phyloP scores from a whole-genome alignment of 495 filamentous ascomycete species.

The Durotheca rogersii region DNA sequence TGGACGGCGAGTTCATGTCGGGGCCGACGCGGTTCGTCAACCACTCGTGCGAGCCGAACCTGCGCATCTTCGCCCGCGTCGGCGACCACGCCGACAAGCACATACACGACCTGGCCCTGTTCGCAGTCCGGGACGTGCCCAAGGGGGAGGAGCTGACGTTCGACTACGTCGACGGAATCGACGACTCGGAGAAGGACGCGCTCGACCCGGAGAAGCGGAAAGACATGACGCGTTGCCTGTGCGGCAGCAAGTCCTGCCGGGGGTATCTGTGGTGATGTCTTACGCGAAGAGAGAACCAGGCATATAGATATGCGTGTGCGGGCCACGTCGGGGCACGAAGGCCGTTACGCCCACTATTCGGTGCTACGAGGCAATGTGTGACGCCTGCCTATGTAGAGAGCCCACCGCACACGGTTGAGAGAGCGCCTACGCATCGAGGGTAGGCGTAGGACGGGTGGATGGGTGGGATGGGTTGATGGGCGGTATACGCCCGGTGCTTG shows the following conservation, averaged over 20 bases:
- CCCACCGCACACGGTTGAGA: too few species aligned
- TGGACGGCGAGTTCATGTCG: slow-evolving; percentile 57
- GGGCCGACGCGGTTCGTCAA: slow-evolving; percentile 71
- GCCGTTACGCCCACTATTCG: too few species aligned
- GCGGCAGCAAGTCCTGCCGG: slow-evolving; percentile 65
- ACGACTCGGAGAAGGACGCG: slow-evolving; percentile 50
- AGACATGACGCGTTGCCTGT: slow-evolving; percentile 63
- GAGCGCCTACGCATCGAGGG: too few species aligned
- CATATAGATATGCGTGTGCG: too few species aligned
- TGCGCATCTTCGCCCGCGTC: slow-evolving; percentile 79
- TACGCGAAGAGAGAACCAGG: background rate
- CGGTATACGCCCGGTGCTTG: too few species aligned
- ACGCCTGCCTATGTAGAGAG: too few species aligned
- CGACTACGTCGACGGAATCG: slow-evolving; percentile 69
- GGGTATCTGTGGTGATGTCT: slow-evolving; percentile 62
- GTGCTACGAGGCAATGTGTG: too few species aligned
- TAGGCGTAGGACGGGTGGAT: too few species aligned
- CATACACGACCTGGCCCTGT: slow-evolving; percentile 86
- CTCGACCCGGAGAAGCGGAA: slow-evolving; percentile 49
- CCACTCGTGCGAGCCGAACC: slow-evolving; percentile 71
- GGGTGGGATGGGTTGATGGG: too few species aligned
- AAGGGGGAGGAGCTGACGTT: slow-evolving; percentile 78
- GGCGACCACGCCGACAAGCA: slow-evolving; percentile 71
- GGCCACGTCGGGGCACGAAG: too few species aligned
- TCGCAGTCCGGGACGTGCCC: slow-evolving; percentile 69